Conservation (phyloP, 2,329 filamentous ascomycete species). For the Nemania diffusa region DNA sequence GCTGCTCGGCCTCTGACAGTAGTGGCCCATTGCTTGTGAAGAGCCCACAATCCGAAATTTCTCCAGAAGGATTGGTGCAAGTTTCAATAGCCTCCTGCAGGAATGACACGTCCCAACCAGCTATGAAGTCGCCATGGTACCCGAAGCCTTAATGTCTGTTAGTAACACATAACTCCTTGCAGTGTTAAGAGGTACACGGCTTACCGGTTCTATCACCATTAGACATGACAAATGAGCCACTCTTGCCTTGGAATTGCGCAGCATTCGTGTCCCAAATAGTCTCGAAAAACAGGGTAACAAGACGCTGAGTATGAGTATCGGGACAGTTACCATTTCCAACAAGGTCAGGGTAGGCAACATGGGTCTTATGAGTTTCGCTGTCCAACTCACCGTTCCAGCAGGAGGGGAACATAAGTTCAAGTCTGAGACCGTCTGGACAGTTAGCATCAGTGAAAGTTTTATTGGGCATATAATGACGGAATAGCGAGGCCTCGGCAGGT, state of each 20-base stretch:
- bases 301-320: constrained; percentile 70
- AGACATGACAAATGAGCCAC: constrained; percentile 78
- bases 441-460: constrained; percentile 83
- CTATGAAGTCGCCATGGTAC: constrained; percentile 84
- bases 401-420: constrained; percentile 88
- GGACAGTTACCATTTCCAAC: constrained; percentile 84
- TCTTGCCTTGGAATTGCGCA: constrained; percentile 63
- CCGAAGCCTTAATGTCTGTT: constrained; percentile 66
- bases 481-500: constrained; percentile 76
- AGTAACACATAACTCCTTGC: neutral
- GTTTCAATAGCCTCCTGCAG: constrained; percentile 77
- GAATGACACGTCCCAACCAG: constrained; percentile 77
- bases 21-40: constrained; percentile 67
- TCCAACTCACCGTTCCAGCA: constrained; percentile 85
- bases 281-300: constrained; percentile 84
- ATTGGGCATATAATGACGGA: constrained; percentile 82
- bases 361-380: constrained; percentile 65
- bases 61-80: constrained; percentile 78
- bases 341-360: constrained; percentile 81
- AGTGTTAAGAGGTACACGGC: constrained; percentile 36
- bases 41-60: constrained; percentile 77
- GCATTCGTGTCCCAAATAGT: constrained; percentile 81
- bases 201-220: constrained; percentile 81
- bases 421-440: constrained; percentile 82
- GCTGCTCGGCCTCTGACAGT: constrained; percentile 65